Base-by-base conservation (phyloP, 1,284 basidiomycete genomes). In the Phaffia rhodozyma region DNA sequence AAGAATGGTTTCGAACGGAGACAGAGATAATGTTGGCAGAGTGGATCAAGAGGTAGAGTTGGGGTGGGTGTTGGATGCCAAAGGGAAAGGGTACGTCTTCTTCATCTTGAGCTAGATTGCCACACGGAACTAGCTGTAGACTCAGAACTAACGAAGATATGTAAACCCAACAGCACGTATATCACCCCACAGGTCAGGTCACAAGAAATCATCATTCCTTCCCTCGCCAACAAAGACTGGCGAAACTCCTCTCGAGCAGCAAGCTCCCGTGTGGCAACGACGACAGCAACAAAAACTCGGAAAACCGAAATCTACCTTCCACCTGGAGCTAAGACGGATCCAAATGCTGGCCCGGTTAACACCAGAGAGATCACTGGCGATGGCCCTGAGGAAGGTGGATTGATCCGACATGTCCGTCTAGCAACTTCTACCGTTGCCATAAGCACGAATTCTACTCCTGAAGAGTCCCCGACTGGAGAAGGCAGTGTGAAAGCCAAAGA, bases 181-280 rank as follows among this genome's bases (percentile, higher is more conserved):
- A 18, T 27, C 38, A 21, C 47, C 29, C 43, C 20, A 11, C 48
- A 61, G 50, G 4, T 18, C 9, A 29, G 32, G 7, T 73, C 84
- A 55, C 82, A 79, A 2, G 87, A 87, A 0, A 81, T 94, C 16
- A 83, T 93, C 38, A 96, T 97, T 58, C 85, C 89, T 4, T 79
- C 89, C 0, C 78, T 87, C 52, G 80, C 89, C 68, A 92, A 96
- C 71, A 82, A 83, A 47, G 91, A 96, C 72, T 97, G 92, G 91
- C 79, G 88, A 55, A 85, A 85, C 63, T 75, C 84, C 11, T 87
- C 87, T 16, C 79, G 84, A 20, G 54, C 66, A 25, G 66, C 55
- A 83, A 81, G 74, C 75, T 25, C 79, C 68, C 77, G 77, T 69
- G 71, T 72, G 76, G 70, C 50, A 89, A 88, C 11, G 89, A 89